Conservation (phyloP, 2,329 filamentous ascomycete species). For the Tolypocladium guangdongense region DNA sequence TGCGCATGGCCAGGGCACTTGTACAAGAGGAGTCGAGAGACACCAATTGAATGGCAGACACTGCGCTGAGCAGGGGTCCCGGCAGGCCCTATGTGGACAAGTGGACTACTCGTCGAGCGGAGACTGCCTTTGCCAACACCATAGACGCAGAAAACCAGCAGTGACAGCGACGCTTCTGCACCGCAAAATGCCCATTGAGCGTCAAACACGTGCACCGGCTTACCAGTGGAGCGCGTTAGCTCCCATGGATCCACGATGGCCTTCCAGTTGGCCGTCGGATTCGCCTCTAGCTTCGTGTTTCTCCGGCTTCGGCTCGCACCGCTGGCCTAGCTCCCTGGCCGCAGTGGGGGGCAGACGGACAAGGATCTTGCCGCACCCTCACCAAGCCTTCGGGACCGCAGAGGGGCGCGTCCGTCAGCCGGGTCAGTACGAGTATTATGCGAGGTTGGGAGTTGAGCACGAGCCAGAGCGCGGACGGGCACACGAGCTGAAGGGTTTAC, state of each 20-base stretch:
- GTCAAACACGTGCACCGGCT: constrained; percentile 21
- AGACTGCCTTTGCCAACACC: constrained; percentile 4
- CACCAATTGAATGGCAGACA: constrained; percentile 18
- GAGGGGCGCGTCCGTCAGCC: background rate
- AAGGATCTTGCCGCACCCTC: constrained; percentile 12
- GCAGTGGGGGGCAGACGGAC: constrained; percentile 11
- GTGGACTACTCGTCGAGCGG: background rate
- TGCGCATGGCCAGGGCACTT: constrained; percentile 5
- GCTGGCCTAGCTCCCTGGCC: constrained; percentile 16
- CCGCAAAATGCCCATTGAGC: constrained; percentile 18
- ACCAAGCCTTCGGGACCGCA: constrained; percentile 8
- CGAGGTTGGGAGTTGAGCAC: background rate
- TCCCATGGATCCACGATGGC: background rate
- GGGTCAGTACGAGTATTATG: background rate
- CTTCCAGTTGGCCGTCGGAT: constrained; percentile 12
- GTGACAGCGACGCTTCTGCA: constrained; percentile 2
- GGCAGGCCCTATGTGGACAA: constrained; percentile 6
- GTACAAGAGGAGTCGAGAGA: constrained; percentile 9
- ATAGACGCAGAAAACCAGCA: background rate
- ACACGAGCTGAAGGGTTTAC: background rate
- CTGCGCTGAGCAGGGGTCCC: constrained; percentile 8
- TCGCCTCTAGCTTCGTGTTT: constrained; percentile 19
- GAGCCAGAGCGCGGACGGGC: background rate
- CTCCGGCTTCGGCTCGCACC: constrained; percentile 26
- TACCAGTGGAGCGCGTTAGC: constrained; percentile 9